Conservation (phyloP, 345 rosid species). For the Eucalyptus microcorys region DNA sequence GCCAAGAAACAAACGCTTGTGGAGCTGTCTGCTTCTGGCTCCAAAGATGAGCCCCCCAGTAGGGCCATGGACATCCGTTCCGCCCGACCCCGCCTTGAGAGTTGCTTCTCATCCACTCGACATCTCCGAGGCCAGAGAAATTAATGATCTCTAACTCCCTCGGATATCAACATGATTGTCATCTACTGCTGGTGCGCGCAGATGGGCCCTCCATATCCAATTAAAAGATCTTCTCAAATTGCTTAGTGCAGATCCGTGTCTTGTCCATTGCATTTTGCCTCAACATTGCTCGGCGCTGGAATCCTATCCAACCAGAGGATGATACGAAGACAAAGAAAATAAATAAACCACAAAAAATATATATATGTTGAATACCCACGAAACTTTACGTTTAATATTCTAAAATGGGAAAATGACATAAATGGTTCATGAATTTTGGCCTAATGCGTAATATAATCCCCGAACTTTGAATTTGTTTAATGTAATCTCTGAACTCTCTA, state of each 20-base stretch:
- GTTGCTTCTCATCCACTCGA: background rate
- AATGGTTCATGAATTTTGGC: background rate
- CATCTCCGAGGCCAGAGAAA: background rate
- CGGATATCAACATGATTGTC: background rate
- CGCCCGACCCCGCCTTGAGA: background rate
- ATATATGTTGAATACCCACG: background rate
- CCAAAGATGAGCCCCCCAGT: background rate
- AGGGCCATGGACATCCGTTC: background rate
- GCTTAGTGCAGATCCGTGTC: background rate
- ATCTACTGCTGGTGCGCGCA: background rate
- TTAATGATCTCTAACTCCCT: background rate
- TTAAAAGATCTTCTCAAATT: background rate
- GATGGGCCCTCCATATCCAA: background rate
- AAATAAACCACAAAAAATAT: background rate
- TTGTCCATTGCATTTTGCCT: background rate
- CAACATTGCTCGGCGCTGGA: background rate
- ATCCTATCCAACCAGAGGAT: background rate
- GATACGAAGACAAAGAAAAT: background rate
- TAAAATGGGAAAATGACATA: background rate
- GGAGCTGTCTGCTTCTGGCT: background rate
- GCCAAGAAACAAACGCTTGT: background rate
- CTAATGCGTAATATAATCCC: too few species aligned
- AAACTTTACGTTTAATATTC: background rate
- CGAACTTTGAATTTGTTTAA: too few species aligned
- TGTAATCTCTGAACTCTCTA: fast-evolving